These are phyloP conservation scores for Lactarius sanguifluus DNA, from an alignment of 768 basidiomycete species.

Conservation along the genomic window DNA sequence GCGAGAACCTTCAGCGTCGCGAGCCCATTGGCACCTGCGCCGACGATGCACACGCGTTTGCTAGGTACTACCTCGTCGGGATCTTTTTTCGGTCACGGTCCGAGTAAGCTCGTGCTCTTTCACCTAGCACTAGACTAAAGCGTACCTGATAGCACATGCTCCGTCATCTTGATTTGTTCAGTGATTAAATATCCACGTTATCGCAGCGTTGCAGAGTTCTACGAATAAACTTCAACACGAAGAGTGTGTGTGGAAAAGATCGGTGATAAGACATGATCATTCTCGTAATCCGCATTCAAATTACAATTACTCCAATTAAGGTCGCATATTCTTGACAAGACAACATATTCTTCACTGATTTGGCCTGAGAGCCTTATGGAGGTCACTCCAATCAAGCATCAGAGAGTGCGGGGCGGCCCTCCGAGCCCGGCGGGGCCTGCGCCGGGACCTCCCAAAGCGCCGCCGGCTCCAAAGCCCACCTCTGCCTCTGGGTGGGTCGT, in stretches of 20 bases:
- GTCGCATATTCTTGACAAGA: no score
- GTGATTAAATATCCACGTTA: background rate
- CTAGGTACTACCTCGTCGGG: background rate
- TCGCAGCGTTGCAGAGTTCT: background rate
- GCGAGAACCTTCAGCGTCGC: constrained; percentile 64
- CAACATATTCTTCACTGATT: background rate
- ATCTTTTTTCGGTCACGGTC: background rate
- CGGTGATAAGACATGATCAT: background rate
- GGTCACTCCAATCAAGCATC: background rate
- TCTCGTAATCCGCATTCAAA: background rate
- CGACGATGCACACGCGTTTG: constrained; percentile 64
- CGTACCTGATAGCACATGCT: constrained; percentile 10
- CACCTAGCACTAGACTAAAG: background rate
- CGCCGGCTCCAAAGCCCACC: background rate
- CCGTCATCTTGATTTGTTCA: constrained; percentile 9
- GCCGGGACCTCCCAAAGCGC: background rate
- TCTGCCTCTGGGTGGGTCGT: constrained; percentile 1
- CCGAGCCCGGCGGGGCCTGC: background rate
- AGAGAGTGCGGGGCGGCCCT: background rate
- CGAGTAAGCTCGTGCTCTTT: background rate
- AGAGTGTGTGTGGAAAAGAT: background rate
- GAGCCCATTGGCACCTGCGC: constrained; percentile 75
- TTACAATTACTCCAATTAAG: background rate
- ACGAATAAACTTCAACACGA: background rate
- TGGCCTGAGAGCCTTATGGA: background rate